phyloP scores from a whole-genome alignment of 495 filamentous ascomycete species.

The Penicillium simplicissimum region DNA sequence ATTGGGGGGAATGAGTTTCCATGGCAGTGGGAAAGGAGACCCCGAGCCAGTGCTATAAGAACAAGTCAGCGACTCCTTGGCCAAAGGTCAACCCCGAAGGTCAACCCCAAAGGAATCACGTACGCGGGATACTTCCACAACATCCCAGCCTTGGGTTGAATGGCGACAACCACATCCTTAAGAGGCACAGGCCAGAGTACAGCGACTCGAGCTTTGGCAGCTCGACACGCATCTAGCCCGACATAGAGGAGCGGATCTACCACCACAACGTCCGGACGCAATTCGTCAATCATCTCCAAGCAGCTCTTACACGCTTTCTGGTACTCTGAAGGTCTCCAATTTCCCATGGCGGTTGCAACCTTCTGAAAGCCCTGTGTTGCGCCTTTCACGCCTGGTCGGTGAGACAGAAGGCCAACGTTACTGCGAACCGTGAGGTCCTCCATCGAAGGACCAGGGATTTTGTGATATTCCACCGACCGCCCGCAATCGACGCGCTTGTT shows the following conservation, averaged over 20 bases:
- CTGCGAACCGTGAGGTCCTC: slow-evolving; percentile 45
- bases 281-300: slow-evolving; percentile 41
- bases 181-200: slow-evolving; percentile 41
- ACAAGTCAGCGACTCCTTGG: slow-evolving; percentile 7
- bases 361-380: slow-evolving; percentile 39
- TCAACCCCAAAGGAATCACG: neutral
- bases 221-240: slow-evolving; percentile 49
- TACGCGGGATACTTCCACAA: slow-evolving; percentile 51
- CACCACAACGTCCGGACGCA: slow-evolving; percentile 46
- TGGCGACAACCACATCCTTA: slow-evolving; percentile 40
- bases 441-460: slow-evolving; percentile 42
- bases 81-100: neutral
- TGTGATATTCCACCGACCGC: slow-evolving; percentile 38
- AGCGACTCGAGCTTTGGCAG: slow-evolving; percentile 27
- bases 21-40: slow-evolving; percentile 49
- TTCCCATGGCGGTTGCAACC: slow-evolving; percentile 36
- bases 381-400: slow-evolving; percentile 40
- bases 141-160: slow-evolving; percentile 36
- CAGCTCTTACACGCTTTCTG: slow-evolving; percentile 47
- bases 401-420: slow-evolving; percentile 32
- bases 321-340: slow-evolving; percentile 52
- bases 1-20: slow-evolving; percentile 43
- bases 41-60: slow-evolving; percentile 42
- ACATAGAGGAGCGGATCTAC: slow-evolving; percentile 53
- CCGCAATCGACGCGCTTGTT: slow-evolving; percentile 24